A percentile compares a stretch with the other conserved stretches of the same genome.
These are phyloP conservation scores for Chlorella sp. DNA, from an alignment of 139 green algal genomes.

Conservation along the genomic window DNA sequence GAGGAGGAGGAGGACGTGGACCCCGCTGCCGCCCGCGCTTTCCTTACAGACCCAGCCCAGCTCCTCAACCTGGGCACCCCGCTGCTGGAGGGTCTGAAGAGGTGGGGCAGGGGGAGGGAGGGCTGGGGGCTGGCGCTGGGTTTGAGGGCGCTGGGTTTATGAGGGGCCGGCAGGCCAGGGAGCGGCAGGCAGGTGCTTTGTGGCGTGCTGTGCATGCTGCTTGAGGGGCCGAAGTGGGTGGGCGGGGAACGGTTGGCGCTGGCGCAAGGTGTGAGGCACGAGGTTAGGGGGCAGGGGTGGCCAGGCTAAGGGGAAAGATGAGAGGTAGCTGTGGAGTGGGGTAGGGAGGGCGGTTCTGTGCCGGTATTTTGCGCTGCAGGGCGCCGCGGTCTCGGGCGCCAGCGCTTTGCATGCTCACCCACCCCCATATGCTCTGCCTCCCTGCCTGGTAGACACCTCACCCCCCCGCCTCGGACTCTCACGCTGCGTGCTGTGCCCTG, in stretches of 20 bases:
- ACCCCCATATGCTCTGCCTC: not conserved
- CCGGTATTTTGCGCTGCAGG: no score
- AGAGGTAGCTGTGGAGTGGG: no score
- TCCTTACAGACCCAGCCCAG: constrained; percentile 62
- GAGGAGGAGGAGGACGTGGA: constrained; percentile 83
- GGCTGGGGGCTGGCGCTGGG: not conserved
- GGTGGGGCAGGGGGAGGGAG: not conserved
- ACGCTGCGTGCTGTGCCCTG: not conserved
- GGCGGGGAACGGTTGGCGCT: no score
- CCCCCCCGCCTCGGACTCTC: not conserved
- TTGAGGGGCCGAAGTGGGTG: no score
- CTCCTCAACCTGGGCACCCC: constrained; percentile 65
- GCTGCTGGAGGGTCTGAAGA: constrained; percentile 32
- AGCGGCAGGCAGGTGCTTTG: not conserved
- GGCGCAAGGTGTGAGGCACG: no score
- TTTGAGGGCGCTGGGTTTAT: not conserved
- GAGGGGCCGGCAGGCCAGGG: not conserved
- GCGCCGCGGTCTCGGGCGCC: no score
- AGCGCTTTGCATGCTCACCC: no score
- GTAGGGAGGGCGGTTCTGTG: no score
- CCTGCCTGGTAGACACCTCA: not conserved
- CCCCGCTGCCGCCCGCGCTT: constrained; percentile 53
- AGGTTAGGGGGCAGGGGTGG: no score
- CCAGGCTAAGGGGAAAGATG: no score
- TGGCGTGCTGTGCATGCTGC: not conserved